Conservation (phyloP, 2,329 filamentous ascomycete genomes). For the Tolypocladium capitatum region DNA sequence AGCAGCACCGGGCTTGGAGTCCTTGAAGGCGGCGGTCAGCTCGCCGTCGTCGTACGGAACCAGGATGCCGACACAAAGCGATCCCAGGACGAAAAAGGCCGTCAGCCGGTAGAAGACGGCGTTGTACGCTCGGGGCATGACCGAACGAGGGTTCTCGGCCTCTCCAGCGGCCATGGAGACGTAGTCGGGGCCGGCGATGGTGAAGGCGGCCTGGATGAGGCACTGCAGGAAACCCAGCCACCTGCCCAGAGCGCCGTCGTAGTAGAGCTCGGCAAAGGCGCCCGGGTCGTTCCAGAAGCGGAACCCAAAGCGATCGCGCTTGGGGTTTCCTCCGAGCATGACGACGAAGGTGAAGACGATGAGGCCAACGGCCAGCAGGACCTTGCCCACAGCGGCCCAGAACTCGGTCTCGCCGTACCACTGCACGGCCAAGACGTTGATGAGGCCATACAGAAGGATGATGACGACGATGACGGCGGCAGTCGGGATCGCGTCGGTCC, state of each 20-base stretch:
- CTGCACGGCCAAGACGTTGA: constrained; percentile 62
- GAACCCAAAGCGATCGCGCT: constrained; percentile 60
- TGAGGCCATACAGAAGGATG: constrained; percentile 29
- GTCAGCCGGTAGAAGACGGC: constrained; percentile 69
- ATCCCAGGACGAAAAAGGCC: constrained; percentile 62
- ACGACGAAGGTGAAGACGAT: constrained; percentile 68
- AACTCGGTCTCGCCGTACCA: constrained; percentile 73
- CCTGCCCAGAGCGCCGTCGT: constrained; percentile 50
- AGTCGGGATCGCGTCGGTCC: constrained; percentile 46
- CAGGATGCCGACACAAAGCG: constrained; percentile 57
- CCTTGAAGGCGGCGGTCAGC: constrained; percentile 45
- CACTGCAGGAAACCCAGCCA: constrained; percentile 68
- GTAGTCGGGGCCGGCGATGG: constrained; percentile 55
- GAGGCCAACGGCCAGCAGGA: constrained; percentile 57
- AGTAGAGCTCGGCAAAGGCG: constrained; percentile 54
- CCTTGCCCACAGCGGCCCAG: constrained; percentile 57
- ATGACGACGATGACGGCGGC: constrained; percentile 47
- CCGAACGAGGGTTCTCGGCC: constrained; percentile 53
- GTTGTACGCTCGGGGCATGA: constrained; percentile 63
- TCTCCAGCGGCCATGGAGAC: constrained; percentile 58
- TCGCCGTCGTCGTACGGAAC: constrained; percentile 56
- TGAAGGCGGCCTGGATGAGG: constrained; percentile 57
- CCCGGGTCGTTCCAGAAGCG: constrained; percentile 53
- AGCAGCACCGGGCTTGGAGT: constrained; percentile 50
- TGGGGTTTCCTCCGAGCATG: constrained; percentile 72